These are phyloP conservation scores for Metschnikowia drakensbergensis DNA, from an alignment of 805 yeast species.

Conservation along the genomic window DNA sequence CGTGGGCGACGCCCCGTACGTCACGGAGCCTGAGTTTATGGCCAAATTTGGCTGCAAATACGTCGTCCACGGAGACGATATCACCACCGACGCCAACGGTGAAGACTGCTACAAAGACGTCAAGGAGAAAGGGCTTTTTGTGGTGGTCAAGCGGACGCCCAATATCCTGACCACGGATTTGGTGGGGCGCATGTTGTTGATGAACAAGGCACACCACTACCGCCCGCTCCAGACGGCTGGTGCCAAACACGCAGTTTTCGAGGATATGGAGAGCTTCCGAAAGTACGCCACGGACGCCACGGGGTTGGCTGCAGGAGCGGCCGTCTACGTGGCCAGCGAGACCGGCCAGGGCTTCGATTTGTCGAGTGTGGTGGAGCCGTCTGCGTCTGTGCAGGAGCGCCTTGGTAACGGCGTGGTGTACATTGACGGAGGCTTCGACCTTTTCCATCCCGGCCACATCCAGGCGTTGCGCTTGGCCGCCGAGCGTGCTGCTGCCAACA, in stretches of 20 bases:
- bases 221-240: conserved; percentile 24
- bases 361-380: conserved; percentile 31
- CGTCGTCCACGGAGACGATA: conserved; percentile 98
- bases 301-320: conserved; percentile 56
- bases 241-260: conserved; percentile 27
- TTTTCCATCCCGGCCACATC: conserved; percentile 92
- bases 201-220: conserved; percentile 57
- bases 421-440: conserved; percentile 83
- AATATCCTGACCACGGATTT: conserved; percentile 94
- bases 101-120: conserved; percentile 85
- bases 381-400: conserved; percentile 16
- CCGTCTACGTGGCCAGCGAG: conserved; percentile 45
- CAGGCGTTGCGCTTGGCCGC: conserved; percentile 56
- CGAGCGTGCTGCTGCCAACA: conserved; percentile 30
- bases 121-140: conserved; percentile 79
- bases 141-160: conserved; percentile 90
- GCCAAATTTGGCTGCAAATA: conserved; percentile 70
- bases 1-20: conserved; percentile 84
- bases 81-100: conserved; percentile 94
- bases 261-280: conserved; percentile 35
- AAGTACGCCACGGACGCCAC: conserved; percentile 61
- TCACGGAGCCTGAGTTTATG: conserved; percentile 80
- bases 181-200: conserved; percentile 79
- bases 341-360: neutral
- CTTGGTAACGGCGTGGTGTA: conserved; percentile 39